A percentile compares a stretch with the other conserved stretches of the same genome.
Evolutionary conservation across 345 rosid genomes (phyloP).

Genomic region (Turritis glabra): DNA sequence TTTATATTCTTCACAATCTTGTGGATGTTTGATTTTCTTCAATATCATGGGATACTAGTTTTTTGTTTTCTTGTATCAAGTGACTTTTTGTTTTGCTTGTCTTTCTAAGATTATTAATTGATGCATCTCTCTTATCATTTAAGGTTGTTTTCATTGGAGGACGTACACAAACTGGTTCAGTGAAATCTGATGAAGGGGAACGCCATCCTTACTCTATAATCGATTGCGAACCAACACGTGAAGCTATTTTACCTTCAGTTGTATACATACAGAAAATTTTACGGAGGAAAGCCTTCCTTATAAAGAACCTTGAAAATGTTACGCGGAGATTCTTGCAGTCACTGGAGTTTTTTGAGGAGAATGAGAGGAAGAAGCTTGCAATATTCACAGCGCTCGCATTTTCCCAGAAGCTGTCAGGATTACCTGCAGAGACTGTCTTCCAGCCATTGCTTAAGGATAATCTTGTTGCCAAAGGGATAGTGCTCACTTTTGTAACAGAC

Average conservation of each 20-base stretch:
- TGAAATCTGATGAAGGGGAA: slow-evolving; percentile 98
- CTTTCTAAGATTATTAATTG: neutral
- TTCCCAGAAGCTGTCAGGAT: slow-evolving; percentile 97
- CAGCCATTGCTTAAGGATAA: slow-evolving; percentile 98
- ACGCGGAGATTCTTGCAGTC: slow-evolving; percentile 88
- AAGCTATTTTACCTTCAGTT: slow-evolving; percentile 77
- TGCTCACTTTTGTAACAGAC: slow-evolving; percentile 88
- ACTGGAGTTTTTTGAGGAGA: slow-evolving; percentile 95
- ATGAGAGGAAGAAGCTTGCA: slow-evolving; percentile 97
- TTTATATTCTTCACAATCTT: neutral
- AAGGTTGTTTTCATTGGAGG: slow-evolving; percentile 98
- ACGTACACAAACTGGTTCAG: slow-evolving; percentile 96
- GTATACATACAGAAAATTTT: slow-evolving; percentile 85
- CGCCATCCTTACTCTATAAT: slow-evolving; percentile 87
- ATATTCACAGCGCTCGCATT: slow-evolving; percentile 97
- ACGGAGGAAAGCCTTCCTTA: slow-evolving; percentile 90
- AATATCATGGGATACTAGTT: neutral
- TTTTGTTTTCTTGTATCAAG: neutral
- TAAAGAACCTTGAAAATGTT: slow-evolving; percentile 96
- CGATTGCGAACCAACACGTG: slow-evolving; percentile 83
- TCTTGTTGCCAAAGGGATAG: slow-evolving; percentile 98
- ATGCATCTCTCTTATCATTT: slow-evolving; percentile 20
- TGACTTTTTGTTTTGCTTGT: neutral
- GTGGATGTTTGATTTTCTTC: neutral
- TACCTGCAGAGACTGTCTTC: slow-evolving; percentile 96